Evolutionary conservation across 179 eudicot species (phyloP).

Genomic region (Gypsophila paniculata): DNA sequence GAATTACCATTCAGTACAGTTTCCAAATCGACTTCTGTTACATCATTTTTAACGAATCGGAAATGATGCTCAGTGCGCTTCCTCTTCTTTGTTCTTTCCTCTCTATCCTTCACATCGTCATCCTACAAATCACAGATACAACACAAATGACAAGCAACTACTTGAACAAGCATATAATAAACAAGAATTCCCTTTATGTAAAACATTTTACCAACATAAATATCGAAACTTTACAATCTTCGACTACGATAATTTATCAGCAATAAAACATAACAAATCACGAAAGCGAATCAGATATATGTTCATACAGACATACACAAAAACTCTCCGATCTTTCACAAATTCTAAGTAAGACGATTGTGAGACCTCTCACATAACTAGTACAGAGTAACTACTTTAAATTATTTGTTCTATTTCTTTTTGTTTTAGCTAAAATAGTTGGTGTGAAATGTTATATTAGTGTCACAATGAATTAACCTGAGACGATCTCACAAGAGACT

Average conservation of each 20-base stretch:
- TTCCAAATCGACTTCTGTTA: constrained; percentile 10
- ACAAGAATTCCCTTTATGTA: background rate
- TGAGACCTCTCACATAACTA: too few species aligned
- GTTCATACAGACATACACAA: too few species aligned
- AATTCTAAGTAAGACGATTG: too few species aligned
- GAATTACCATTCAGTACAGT: constrained; percentile 21
- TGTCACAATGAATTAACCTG: too few species aligned
- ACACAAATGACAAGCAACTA: background rate
- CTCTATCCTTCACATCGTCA: constrained; percentile 37
- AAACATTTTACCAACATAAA: background rate
- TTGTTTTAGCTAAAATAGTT: too few species aligned
- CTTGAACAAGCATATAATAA: background rate
- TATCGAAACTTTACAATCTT: background rate
- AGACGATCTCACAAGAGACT: too few species aligned
- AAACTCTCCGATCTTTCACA: too few species aligned
- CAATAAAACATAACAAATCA: too few species aligned
- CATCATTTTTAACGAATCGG: constrained; percentile 16
- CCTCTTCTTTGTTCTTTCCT: constrained; percentile 45
- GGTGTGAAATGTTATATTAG: too few species aligned
- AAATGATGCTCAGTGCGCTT: constrained; percentile 31
- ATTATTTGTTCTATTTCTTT: too few species aligned
- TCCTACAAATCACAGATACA: constrained; percentile 31
- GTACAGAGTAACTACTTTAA: too few species aligned
- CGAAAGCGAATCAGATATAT: too few species aligned
- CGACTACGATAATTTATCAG: background rate